Evolutionary conservation across 495 filamentous ascomycete genomes (phyloP).

Genomic region (Rusavskia elegans): DNA sequence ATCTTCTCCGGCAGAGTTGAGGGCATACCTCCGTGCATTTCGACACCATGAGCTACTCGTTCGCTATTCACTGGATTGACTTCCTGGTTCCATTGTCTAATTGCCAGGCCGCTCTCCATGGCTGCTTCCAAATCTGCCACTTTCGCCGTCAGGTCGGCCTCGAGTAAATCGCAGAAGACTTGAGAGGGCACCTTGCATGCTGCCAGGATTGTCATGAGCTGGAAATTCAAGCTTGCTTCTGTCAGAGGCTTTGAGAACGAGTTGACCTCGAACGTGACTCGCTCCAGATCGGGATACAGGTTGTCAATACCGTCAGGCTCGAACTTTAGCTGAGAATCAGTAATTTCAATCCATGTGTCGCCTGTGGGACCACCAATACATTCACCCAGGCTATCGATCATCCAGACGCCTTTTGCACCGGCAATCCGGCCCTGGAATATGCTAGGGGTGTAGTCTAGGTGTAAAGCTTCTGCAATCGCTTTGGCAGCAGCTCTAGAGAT

Average conservation of each 20-base stretch:
- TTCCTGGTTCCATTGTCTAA: conserved; percentile 42
- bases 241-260: conserved; percentile 43
- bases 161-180: conserved; percentile 38
- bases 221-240: conserved; percentile 53
- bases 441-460: conserved; percentile 46
- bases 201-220: conserved; percentile 63
- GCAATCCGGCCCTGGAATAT: conserved; percentile 71
- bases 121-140: conserved; percentile 42
- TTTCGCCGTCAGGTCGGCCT: conserved; percentile 39
- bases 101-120: conserved; percentile 29
- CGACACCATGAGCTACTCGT: conserved; percentile 13
- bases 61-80: conserved; percentile 13
- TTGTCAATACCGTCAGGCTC: conserved; percentile 36
- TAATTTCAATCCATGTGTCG: conserved; percentile 60
- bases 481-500: conserved; percentile 51
- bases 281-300: conserved; percentile 24
- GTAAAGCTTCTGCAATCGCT: conserved; percentile 40
- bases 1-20: conserved; percentile 31
- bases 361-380: conserved; percentile 18
- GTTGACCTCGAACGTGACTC: conserved; percentile 62
- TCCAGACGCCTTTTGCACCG: conserved; percentile 82
- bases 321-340: conserved; percentile 69
- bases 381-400: conserved; percentile 40
- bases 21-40: conserved; percentile 39
- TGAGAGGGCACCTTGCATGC: conserved; percentile 38